Base-by-base conservation (phyloP, 345 rosid species). In the Limnanthes douglasii region DNA sequence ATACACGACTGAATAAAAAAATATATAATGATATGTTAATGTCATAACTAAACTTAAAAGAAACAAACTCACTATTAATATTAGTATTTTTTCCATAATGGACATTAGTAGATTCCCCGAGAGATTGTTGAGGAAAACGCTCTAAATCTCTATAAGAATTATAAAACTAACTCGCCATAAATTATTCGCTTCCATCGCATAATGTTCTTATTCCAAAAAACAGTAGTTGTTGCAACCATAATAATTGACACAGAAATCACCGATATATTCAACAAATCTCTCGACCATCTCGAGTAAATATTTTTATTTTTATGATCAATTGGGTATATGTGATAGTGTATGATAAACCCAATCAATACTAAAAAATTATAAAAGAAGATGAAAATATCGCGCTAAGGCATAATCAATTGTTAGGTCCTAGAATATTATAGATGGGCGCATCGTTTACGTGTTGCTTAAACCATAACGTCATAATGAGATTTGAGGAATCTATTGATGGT, bases 391-490 rank as follows among this genome's bases (percentile, higher is more conserved):
- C 66, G 0, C 59, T 75, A 0, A 83, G 90, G 64, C 86, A 83
- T 18, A 78, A 61, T 90, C 90, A 88, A 38, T 70, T 39, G 17
- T 51, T 78, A 17, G 84, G 65, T 5, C 97, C 97, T 36, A 88
- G 57, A 42, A 70, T 44, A 5, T 78, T 29, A 15, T 75, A 61
- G 14, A 76, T 41, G 4, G 86, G 75, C 33, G 40, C 45, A 43
- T 88, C 93, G 2, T 52, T 58, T 44, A 41, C 25, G 8, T 29
- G 37, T 16, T 83, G 86, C 50, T 69, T 78, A 66, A 88, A 73
- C 72, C 65, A 59, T 16, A 69, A 5, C 11, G 86, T 40, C 32
- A 46, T 49, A 20, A 46, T 6, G 21, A n/a, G 60, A 14, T 66
- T 62, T 1, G 47, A 28, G 41, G 16, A 43, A 7, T 47, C 57